Percentiles rank a stretch among this genome's conserved stretches.
These are phyloP conservation scores for Metschnikowia lachancei DNA, from an alignment of 805 yeast genomes.

Conservation along the genomic window DNA sequence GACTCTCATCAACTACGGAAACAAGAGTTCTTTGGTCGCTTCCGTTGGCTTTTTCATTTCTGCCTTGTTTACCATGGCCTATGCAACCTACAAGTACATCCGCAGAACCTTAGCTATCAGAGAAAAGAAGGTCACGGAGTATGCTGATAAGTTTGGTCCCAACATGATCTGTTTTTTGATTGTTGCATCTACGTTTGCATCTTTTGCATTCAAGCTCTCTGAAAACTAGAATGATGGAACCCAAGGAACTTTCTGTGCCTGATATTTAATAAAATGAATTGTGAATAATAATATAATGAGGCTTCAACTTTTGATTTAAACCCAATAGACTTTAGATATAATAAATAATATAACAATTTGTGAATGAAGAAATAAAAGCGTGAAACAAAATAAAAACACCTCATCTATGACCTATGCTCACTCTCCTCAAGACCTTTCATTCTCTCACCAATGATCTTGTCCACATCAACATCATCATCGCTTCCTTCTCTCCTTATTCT, in stretches of 20 bases:
- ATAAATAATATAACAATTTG: neutral
- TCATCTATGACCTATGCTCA: neutral
- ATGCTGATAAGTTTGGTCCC: constrained; percentile 88
- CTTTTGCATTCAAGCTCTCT: constrained; percentile 52
- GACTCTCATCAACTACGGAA: constrained; percentile 81
- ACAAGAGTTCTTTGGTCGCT: constrained; percentile 63
- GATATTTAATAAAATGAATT: neutral
- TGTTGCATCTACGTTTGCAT: constrained; percentile 62
- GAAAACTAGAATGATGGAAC: constrained; percentile 22
- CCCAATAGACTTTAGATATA: neutral
- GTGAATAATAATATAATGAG: neutral
- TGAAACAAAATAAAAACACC: neutral
- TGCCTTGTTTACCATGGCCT: constrained; percentile 68
- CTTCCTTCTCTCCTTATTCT: constrained; percentile 33
- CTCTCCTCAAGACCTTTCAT: constrained; percentile 18
- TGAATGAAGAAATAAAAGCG: neutral
- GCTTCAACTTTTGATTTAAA: neutral
- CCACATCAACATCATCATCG: constrained; percentile 48
- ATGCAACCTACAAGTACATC: constrained; percentile 71
- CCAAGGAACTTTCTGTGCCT: too few relatives aligned
- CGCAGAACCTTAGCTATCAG: constrained; percentile 84
- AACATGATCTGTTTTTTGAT: constrained; percentile 73
- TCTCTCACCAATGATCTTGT: constrained; percentile 53
- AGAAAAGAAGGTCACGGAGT: constrained; percentile 74
- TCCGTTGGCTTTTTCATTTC: constrained; percentile 83